Evolutionary conservation across 2,329 filamentous ascomycete genomes (phyloP), one percentile per base, ranked within the genome.

Genomic region (Hypoxylon sp.): DNA sequence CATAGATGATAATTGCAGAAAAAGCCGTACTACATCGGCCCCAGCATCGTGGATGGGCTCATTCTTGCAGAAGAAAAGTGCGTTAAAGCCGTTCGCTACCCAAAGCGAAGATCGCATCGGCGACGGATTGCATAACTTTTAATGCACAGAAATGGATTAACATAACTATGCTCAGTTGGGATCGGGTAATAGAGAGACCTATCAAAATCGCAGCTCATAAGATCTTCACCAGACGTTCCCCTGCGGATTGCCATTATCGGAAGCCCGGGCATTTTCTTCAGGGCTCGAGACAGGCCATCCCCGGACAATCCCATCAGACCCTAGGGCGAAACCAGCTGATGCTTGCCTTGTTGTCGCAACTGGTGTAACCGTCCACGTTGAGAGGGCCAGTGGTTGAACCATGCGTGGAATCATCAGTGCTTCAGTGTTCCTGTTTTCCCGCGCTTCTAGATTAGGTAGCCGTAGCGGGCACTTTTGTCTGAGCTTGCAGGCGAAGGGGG

Each of bases 281-380:
- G 67, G 63, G 62, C 59, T 66, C 57, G 35, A 65, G 61, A 67
- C 59, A 66, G 67, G 63, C 67, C 54, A 69, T 71, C 69, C 69
- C 69, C 66, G 66, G 57, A 65, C 69, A 61, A 64, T 61, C 57
- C 62, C 67, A 67, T 63, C 57, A 67, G 58, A 71, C 64, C 69
- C 67, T 64, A 69, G 67, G 63, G 69, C 63, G 63, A 71, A 71
- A 71, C 67, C 67, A 71, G 67, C 69, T 69, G 66, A 71, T 71
- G 69, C 66, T 66, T 69, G 68, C 63, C 69, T 63, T 71, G 69
- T 51, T 69, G 69, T 71, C 67, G 67, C 69, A 69, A 71, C 69
- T 69, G 67, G 69, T 71, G 69, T 69, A 69, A 71, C 69, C 64
- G 63, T 67, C 60, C 67, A 65, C 27, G 66, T 67, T 35, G 63